phyloP scores from a whole-genome alignment of 768 basidiomycete species.

The Lentinula guzmanii region DNA sequence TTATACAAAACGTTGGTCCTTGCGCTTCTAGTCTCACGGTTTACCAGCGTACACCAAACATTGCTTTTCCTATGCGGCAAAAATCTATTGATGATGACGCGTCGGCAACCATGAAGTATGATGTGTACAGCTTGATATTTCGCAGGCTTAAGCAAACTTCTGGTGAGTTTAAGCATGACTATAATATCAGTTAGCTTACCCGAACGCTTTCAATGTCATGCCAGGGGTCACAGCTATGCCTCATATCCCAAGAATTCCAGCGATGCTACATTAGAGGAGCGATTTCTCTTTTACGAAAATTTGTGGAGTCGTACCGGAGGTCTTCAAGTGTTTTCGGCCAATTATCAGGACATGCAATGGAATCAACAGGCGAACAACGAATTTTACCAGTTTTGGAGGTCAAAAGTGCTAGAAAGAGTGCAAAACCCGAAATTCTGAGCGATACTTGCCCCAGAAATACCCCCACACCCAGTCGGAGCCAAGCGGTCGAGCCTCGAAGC shows the following conservation, averaged over 20 bases:
- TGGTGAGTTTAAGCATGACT: neutral
- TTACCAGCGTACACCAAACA: conserved; percentile 21
- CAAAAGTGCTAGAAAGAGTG: conserved; percentile 14
- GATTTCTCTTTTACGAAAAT: neutral
- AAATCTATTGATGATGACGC: conserved; percentile 6
- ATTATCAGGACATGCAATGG: conserved; percentile 9
- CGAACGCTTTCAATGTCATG: neutral
- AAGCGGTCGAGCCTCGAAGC: conserved; percentile 18
- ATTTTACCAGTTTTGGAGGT: conserved; percentile 19
- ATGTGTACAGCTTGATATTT: conserved; percentile 12
- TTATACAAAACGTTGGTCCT: conserved; percentile 15
- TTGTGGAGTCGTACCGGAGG: neutral
- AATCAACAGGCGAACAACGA: conserved; percentile 15
- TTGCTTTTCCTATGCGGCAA: conserved; percentile 18
- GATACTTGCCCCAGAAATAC: conserved; percentile 15
- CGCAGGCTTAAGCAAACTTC: conserved; percentile 13
- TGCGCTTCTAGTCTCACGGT: conserved; percentile 16
- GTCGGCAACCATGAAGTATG: conserved; percentile 12
- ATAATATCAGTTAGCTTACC: too few species aligned
- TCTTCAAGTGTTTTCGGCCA: conserved; percentile 10
- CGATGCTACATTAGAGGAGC: neutral
- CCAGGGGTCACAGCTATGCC: conserved; percentile 12
- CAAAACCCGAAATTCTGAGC: conserved; percentile 14
- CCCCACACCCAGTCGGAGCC: conserved; percentile 16
- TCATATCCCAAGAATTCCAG: conserved; percentile 4